phyloP scores from a whole-genome alignment of 139 green algal genomes.

The Micractinium sp. region DNA sequence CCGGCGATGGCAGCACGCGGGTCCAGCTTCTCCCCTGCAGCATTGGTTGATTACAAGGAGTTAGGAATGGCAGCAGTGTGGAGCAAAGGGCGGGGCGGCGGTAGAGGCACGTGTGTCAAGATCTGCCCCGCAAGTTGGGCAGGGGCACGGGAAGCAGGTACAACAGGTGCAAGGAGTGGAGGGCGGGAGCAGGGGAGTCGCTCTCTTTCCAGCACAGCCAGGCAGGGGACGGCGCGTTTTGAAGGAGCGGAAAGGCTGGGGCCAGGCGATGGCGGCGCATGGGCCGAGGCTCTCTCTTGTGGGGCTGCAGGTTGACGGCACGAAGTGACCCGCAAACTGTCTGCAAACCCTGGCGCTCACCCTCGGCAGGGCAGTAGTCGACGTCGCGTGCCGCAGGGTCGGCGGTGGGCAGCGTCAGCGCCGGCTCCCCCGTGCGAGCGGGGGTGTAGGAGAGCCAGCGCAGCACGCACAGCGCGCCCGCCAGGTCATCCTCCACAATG shows the following conservation, averaged over 20 bases:
- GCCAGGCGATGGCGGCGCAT: neutral
- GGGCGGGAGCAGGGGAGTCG: neutral
- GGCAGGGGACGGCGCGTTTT: too few relatives aligned
- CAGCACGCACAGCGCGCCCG: slow-evolving; percentile 63
- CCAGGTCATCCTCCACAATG: slow-evolving; percentile 93
- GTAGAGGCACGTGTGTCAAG: too few relatives aligned
- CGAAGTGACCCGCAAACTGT: too few relatives aligned
- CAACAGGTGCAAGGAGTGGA: neutral
- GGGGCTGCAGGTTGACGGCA: too few relatives aligned
- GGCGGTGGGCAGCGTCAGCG: slow-evolving; percentile 61
- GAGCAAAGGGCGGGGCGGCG: neutral
- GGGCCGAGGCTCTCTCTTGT: too few relatives aligned
- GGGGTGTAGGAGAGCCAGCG: slow-evolving; percentile 83
- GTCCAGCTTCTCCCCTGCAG: slow-evolving; percentile 83
- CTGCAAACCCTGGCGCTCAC: too few relatives aligned
- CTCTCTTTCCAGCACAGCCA: too few relatives aligned
- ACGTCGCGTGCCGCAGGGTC: slow-evolving; percentile 77
- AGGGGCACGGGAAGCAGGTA: too few relatives aligned
- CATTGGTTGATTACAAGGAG: too few relatives aligned
- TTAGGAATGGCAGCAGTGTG: too few relatives aligned
- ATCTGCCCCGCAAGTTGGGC: too few relatives aligned
- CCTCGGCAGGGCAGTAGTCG: slow-evolving; percentile 62
- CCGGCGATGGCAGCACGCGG: slow-evolving; percentile 80
- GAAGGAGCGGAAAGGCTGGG: too few relatives aligned
- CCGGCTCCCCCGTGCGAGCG: slow-evolving; percentile 57